phyloP scores from a whole-genome alignment of 2,329 filamentous ascomycete genomes.

The Clarireedia homoeocarpa region DNA sequence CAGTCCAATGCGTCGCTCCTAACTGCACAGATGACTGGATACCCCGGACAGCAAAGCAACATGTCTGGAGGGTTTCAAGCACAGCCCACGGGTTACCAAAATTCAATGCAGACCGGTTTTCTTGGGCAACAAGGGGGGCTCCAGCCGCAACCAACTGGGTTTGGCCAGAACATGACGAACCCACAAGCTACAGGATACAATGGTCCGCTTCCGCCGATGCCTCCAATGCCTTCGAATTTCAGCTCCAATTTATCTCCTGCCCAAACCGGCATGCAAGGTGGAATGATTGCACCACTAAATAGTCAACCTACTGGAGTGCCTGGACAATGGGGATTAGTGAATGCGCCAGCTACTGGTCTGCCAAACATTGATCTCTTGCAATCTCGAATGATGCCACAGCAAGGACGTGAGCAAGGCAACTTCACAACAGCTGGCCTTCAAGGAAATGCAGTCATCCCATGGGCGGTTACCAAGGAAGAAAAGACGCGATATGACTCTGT shows the following conservation, averaged over 20 bases:
- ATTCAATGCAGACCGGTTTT: constrained; percentile 46
- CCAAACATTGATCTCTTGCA: constrained; percentile 92
- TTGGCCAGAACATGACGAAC: constrained; percentile 52
- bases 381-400: constrained; percentile 94
- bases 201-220: constrained; percentile 72
- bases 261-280: constrained; percentile 53
- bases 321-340: constrained; percentile 97
- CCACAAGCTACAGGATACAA: constrained; percentile 72
- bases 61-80: constrained; percentile 34
- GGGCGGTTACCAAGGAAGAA: constrained; percentile 98
- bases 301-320: constrained; percentile 90
- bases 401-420: constrained; percentile 73
- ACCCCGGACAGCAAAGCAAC: constrained; percentile 44
- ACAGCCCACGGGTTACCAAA: constrained; percentile 37
- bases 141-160: constrained; percentile 63
- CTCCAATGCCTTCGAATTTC: constrained; percentile 72
- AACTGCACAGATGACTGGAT: constrained; percentile 61
- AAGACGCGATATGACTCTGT: constrained; percentile 94
- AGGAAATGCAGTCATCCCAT: constrained; percentile 92
- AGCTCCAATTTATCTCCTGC: constrained; percentile 51
- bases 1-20: constrained; percentile 61
- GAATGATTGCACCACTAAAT: constrained; percentile 55
- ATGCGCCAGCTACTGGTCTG: constrained; percentile 79
- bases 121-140: constrained; percentile 50
- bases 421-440: constrained; percentile 83